phyloP scores from a whole-genome alignment of 179 eudicot genomes.

The Drosera spatulata region DNA sequence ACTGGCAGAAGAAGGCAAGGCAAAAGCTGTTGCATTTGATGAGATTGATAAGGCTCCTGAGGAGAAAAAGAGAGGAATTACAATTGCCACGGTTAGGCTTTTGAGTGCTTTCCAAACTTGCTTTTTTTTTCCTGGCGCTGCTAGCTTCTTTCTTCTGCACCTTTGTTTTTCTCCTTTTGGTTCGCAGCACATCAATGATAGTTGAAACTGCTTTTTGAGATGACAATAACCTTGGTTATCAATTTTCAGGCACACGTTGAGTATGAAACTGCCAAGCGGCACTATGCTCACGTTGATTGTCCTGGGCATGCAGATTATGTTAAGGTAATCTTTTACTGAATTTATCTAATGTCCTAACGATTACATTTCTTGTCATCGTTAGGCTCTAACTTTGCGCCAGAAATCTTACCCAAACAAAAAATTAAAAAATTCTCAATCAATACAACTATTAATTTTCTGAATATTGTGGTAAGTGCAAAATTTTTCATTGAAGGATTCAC shows the following conservation, averaged over 20 bases:
- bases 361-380: no score
- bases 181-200: background rate
- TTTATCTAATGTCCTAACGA: no score
- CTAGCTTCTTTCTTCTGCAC: no score
- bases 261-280: slow-evolving; percentile 88
- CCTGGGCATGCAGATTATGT: slow-evolving; percentile 83
- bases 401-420: no score
- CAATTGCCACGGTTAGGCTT: slow-evolving; percentile 77
- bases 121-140: background rate
- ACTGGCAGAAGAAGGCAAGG: slow-evolving; percentile 80
- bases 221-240: background rate
- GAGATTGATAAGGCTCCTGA: slow-evolving; percentile 99
- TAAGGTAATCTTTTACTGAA: slow-evolving; percentile 39
- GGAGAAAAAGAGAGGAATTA: slow-evolving; percentile 94
- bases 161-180: background rate
- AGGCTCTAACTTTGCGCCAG: no score
- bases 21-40: slow-evolving; percentile 92
- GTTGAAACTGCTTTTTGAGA: background rate
- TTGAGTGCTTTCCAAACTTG: background rate
- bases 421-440: no score
- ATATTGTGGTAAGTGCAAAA: no score
- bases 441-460: no score
- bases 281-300: slow-evolving; percentile 31
- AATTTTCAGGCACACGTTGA: slow-evolving; percentile 89
- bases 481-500: no score